Conservation (phyloP, 176 grass and related monocot genomes). For the Carex myosuroides region DNA sequence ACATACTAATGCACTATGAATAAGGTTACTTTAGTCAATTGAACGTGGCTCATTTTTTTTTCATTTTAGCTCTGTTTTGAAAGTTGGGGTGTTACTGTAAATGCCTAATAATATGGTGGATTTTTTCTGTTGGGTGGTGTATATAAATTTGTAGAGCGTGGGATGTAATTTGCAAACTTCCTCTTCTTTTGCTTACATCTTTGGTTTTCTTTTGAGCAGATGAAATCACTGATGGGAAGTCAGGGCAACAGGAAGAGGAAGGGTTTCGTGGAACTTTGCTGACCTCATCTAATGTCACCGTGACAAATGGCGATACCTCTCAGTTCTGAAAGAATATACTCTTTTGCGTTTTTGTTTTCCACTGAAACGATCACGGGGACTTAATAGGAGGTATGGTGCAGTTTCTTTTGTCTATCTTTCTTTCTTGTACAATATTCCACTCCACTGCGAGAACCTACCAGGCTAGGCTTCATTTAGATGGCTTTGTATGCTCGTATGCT, state of each 20-base stretch:
- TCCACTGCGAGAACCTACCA: background rate
- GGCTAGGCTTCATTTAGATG: background rate
- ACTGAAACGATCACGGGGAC: background rate
- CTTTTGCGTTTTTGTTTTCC: background rate
- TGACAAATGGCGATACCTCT: background rate
- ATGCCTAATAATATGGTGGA: background rate
- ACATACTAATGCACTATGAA: background rate
- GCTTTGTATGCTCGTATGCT: background rate
- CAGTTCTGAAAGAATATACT: background rate
- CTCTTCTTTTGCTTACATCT: conserved; percentile 12
- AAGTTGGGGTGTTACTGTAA: background rate
- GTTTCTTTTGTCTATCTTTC: background rate
- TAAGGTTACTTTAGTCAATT: background rate
- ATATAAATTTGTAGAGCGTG: background rate
- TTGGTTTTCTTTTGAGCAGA: conserved; percentile 43
- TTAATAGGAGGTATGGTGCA: background rate
- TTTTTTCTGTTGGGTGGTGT: background rate
- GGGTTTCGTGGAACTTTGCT: conserved; percentile 94
- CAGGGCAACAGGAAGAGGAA: conserved; percentile 53
- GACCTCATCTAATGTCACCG: conserved; percentile 46
- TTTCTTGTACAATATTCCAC: background rate
- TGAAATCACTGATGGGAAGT: conserved; percentile 72
- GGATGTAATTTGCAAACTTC: background rate
- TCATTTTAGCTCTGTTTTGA: background rate
- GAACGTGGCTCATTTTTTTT: background rate